These are phyloP conservation scores for Stellera chamaejasme DNA, from an alignment of 345 rosid genomes.

Conservation along the genomic window DNA sequence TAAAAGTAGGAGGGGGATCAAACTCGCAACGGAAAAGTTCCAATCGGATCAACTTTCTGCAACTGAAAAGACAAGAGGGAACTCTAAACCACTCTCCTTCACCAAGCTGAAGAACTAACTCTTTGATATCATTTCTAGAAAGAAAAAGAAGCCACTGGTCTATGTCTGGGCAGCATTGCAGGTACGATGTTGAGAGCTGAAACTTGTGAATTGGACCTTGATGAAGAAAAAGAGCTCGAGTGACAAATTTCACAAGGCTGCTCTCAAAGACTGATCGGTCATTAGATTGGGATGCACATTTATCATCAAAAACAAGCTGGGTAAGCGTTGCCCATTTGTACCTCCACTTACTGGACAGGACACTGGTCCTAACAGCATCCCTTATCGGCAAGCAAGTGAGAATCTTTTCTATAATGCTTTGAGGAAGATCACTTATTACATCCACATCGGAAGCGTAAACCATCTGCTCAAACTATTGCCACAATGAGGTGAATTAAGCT, in stretches of 20 bases:
- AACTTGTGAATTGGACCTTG: constrained; percentile 78
- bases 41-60: constrained; percentile 43
- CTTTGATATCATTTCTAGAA: constrained; percentile 52
- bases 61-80: constrained; percentile 61
- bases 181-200: constrained; percentile 46
- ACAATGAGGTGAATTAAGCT: too few species aligned
- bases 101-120: constrained; percentile 56
- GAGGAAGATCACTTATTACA: constrained; percentile 59
- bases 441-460: constrained; percentile 32
- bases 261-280: constrained; percentile 26
- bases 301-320: constrained; percentile 56
- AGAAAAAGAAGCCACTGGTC: constrained; percentile 89
- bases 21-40: constrained; percentile 63
- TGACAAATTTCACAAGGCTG: constrained; percentile 46
- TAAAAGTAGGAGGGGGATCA: constrained; percentile 50
- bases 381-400: constrained; percentile 48
- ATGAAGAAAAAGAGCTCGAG: constrained; percentile 58
- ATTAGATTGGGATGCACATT: constrained; percentile 22
- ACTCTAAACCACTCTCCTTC: constrained; percentile 69
- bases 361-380: constrained; percentile 66
- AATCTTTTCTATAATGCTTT: constrained; percentile 59
- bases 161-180: constrained; percentile 52
- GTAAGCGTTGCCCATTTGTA: constrained; percentile 60
- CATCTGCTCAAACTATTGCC: constrained; percentile 18
- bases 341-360: constrained; percentile 67